Evolutionary conservation across 2,329 filamentous ascomycete genomes (phyloP).

Genomic region (Lasiodiplodia theobromae): DNA sequence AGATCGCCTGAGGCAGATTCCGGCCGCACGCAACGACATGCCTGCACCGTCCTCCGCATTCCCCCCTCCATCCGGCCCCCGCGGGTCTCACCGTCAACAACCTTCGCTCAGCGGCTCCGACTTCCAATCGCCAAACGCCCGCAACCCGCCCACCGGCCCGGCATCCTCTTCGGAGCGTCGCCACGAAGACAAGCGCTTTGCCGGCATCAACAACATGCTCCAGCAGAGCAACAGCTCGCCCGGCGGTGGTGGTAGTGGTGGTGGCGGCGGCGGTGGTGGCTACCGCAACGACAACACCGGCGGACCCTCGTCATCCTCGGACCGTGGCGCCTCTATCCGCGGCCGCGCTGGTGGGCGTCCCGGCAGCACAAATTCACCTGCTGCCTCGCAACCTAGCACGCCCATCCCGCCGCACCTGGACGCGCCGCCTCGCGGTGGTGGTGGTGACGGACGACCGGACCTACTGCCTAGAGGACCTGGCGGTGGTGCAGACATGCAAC

Average conservation of each 20-base stretch:
- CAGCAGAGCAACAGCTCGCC: slow-evolving; percentile 17
- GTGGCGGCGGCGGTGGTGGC: background rate
- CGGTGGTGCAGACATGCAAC: background rate
- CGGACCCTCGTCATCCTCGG: slow-evolving; percentile 15
- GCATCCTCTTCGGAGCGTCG: slow-evolving; percentile 32
- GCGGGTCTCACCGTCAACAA: slow-evolving; percentile 33
- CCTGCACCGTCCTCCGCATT: slow-evolving; percentile 30
- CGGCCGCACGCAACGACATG: slow-evolving; percentile 42
- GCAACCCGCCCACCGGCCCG: slow-evolving; percentile 45
- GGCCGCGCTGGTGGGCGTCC: slow-evolving; percentile 35
- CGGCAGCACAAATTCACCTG: slow-evolving; percentile 27
- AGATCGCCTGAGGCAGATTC: slow-evolving; percentile 58
- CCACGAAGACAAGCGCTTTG: slow-evolving; percentile 31
- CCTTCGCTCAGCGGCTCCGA: background rate
- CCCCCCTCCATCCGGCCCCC: slow-evolving; percentile 41
- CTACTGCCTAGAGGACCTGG: slow-evolving; percentile 13
- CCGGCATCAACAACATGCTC: slow-evolving; percentile 28
- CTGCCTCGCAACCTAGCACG: slow-evolving; percentile 37
- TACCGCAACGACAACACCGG: slow-evolving; percentile 30
- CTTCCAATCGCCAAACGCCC: slow-evolving; percentile 38
- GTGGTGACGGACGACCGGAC: slow-evolving; percentile 15
- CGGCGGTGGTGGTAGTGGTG: slow-evolving; percentile 2
- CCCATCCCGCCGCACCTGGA: slow-evolving; percentile 37
- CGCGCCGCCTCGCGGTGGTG: slow-evolving; percentile 32
- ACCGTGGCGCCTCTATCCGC: slow-evolving; percentile 39